Base-by-base conservation (phyloP, 140 eudicot genomes). In the Senecio squalidus region DNA sequence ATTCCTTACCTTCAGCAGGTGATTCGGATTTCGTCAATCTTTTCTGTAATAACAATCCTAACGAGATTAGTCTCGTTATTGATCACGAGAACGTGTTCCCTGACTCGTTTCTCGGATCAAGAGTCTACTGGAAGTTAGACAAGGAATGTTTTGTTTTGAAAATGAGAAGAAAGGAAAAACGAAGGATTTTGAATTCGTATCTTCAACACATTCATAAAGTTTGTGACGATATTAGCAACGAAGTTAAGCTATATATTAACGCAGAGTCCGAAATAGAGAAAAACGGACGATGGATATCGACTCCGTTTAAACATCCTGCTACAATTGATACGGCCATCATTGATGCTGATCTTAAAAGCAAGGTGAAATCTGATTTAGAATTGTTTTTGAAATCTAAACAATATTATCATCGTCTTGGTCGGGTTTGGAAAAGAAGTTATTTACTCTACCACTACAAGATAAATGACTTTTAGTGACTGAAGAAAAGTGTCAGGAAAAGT, bases 351-450 rank as follows among this genome's bases (percentile, higher is more conserved):
- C 71, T 82, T 44, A 86, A 86, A 58, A 65, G 53, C 63, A 76
- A 73, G 26, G 54, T 86, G 43, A 82, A 82, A 30, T 60, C 82
- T 14, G 95, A 86, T 72, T 57, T 86, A 57, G 95, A 86, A 20
- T 41, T 75, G 73, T 86, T 82, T 60, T 62, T 76, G 66, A 82
- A 86, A 54, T 74, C 95, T 28, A 75, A 78, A 47, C 82, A 79
- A 70, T 82, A 86, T 43, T 86, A 86, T 69, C 78, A 80, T 67
- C 84, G 95, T 6, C 65, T 82, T 28, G 95, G 95, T 13, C 86
- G 95, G 5, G 84, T 82, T 21, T 86, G 95, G 95, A 78, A 81
- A 36, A 75, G 91, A 45, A 86, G 91, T 55, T 86, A 86, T 64
- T 52, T 86, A 28, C 73, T 86, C 5, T 74, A 72, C 73, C n/a